Percentiles rank a stretch among this genome's conserved stretches.
phyloP scores from a whole-genome alignment of 176 grass and related monocot genomes.

The barley (Hordeum vulgare) region MorexV3_pseudomolecules_assembly NC_058520.1:10037986-10038485 shows the following conservation, averaged over 20 bases:
- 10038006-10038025: constrained; percentile 6
- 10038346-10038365: background rate
- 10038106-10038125: background rate
- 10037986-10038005: constrained; percentile 22
- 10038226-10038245: background rate
- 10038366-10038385: background rate
- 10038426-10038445: background rate
- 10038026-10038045: constrained; percentile 9
- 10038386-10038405: background rate
- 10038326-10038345: background rate
- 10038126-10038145: no score
- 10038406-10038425: background rate
- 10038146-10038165: background rate
- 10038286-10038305: background rate
- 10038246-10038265: background rate
- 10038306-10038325: no score
- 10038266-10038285: background rate
- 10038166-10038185: background rate
- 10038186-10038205: background rate
- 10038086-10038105: background rate
- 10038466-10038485: no score
- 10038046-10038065: constrained; percentile 32
- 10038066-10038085: constrained; percentile 28
- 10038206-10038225: background rate
- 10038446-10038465: no score